phyloP scores from a whole-genome alignment of 805 yeast species.

The Wickerhamia fluorescens region DNA sequence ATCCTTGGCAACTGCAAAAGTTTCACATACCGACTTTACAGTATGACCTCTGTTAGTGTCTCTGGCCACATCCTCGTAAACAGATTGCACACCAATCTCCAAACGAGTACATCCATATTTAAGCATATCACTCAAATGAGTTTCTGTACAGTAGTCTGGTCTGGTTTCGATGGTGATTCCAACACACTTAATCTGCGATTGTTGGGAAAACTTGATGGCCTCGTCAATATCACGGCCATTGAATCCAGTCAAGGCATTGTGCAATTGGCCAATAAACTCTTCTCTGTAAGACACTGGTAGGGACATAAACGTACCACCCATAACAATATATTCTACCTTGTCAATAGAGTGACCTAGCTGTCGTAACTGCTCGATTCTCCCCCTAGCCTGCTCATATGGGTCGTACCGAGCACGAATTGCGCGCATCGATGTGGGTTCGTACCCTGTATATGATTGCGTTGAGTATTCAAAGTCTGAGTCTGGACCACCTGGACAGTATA shows the following conservation, averaged over 20 bases:
- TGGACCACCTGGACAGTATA: conserved; percentile 98
- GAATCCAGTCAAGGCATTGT: conserved; percentile 91
- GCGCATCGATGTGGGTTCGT: conserved; percentile 98
- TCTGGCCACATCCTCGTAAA: conserved; percentile 96
- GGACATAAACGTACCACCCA: conserved; percentile 99
- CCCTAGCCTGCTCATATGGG: conserved; percentile 97
- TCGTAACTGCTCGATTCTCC: conserved; percentile 91
- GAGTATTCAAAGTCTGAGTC: conserved; percentile 97
- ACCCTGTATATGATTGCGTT: conserved; percentile 96
- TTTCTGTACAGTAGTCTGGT: conserved; percentile 96
- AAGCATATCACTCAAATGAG: conserved; percentile 93
- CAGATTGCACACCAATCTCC: conserved; percentile 95
- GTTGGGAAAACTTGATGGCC: conserved; percentile 86
- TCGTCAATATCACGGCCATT: conserved; percentile 84
- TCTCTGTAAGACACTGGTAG: conserved; percentile 87
- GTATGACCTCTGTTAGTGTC: conserved; percentile 98
- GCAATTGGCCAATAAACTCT: conserved; percentile 78
- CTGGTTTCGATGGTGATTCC: conserved; percentile 98
- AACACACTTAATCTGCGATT: conserved; percentile 92
- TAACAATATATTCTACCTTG: conserved; percentile 93
- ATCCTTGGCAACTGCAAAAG: conserved; percentile 93
- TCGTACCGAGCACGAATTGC: conserved; percentile 98
- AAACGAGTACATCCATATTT: conserved; percentile 94
- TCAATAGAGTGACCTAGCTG: conserved; percentile 95
- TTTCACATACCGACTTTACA: conserved; percentile 91